Base-by-base conservation (phyloP, 305 asterid genomes). In the Lippia alba region DNA sequence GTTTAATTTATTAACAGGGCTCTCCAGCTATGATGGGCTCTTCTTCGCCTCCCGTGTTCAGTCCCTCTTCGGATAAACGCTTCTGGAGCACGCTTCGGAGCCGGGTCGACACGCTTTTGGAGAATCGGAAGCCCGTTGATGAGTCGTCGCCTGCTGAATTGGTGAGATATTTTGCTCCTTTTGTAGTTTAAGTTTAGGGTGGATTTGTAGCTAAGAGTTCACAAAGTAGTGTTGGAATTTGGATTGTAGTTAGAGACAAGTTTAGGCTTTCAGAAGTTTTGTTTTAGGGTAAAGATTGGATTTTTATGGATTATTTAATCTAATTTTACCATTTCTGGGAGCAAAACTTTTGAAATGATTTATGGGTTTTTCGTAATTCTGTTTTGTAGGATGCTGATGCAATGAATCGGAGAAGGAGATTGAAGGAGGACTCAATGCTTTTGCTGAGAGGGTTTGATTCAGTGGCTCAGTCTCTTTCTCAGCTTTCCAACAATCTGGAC, bases 371-470 rank as follows among this genome's bases (percentile, higher is more conserved):
- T 24, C 50, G 6, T 15, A 51, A 51, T 41, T 34, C 33, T 62
- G 67, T 41, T 34, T 49, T 69, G 66, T 73, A 87, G 97, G 74
- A 69, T 24, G 80, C 39, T 33, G 93, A 75, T 78, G 79, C 76
- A 12, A 40, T 6, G 57, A 83, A 82, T 41, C 75, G 79, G 24
- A 51, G 78, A 59, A 82, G 77, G 79, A 77, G 88, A 64, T 17
- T 89, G 88, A 91, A 94, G 85, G 95, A 87, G 64, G 97, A 94
- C 69, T 79, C 97, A 5, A 72, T 79, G 96, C 98, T 94, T 77
- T 73, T 94, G 77, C 81, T 90, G 32, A 75, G 96, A 83, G 99
- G 98, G 71, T 94, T 92, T 63, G 99, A 92, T 76, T 94, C 97
- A 5, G 95, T 90, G 64, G 85, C 98, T 57, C 86, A 82, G 12